Percentiles rank a stretch among this genome's conserved stretches.
Evolutionary conservation across 768 basidiomycete species (phyloP).

Genomic region (Gloeostereum incarnatum): DNA sequence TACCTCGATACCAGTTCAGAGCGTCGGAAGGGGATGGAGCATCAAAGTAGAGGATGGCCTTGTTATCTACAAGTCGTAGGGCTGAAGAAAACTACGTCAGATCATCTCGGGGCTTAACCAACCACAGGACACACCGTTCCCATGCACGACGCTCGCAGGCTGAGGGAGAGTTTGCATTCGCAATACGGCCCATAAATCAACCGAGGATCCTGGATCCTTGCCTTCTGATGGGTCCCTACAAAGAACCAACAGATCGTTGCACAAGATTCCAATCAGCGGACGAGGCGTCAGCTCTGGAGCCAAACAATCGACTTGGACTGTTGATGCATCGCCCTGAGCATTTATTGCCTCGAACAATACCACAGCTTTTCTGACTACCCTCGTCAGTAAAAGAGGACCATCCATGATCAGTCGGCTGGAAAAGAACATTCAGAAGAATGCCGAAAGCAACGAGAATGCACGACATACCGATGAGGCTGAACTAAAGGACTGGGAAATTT

Average conservation of each 20-base stretch:
- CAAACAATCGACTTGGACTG: constrained; percentile 86
- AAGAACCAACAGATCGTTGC: constrained; percentile 89
- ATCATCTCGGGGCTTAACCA: no score
- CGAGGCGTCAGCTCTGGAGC: constrained; percentile 80
- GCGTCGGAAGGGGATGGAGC: constrained; percentile 79
- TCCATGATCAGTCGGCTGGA: constrained; percentile 87
- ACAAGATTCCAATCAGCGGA: constrained; percentile 72
- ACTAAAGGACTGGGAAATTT: constrained; percentile 96
- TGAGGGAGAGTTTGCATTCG: constrained; percentile 91
- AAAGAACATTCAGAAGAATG: constrained; percentile 7
- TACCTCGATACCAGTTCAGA: constrained; percentile 86
- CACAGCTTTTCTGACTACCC: constrained; percentile 83
- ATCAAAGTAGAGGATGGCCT: constrained; percentile 86
- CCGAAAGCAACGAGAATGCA: constrained; percentile 1
- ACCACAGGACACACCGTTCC: constrained; percentile 46
- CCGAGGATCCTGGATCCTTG: constrained; percentile 58
- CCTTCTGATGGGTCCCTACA: constrained; percentile 83
- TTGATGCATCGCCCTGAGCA: constrained; percentile 66
- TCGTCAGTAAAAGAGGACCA: constrained; percentile 73
- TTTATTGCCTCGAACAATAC: constrained; percentile 76
- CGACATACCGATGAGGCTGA: constrained; percentile 89
- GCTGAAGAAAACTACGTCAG: constrained; percentile 41
- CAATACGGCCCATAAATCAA: constrained; percentile 95
- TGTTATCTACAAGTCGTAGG: constrained; percentile 84
- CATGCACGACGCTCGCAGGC: constrained; percentile 84